Base-by-base conservation (phyloP, 2,329 filamentous ascomycete genomes). In the Botryosphaeria dothidea region DNA sequence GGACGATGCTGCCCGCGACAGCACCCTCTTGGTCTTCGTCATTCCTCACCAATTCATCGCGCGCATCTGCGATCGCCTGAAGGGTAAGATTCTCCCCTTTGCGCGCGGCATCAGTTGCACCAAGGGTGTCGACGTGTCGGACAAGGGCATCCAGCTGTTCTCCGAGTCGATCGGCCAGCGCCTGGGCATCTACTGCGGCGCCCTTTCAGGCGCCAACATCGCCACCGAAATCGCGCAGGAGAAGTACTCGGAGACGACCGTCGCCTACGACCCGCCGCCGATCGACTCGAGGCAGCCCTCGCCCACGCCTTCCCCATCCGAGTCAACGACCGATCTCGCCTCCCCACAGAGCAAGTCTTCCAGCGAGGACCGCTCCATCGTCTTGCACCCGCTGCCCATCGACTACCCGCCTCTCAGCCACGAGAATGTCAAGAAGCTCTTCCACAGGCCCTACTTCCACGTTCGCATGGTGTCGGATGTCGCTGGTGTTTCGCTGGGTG, bases 361-460 rank as follows among this genome's bases (percentile, higher is more conserved):
- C 15, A 46, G 62, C n/a, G 29, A 86, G 69, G 31, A 34, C 31
- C 89, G 93, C 78, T 89, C 85, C 71, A 90, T 89, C 15, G 88
- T 87, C 73, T 84, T 98, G 52, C 89, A 87, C 25, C 85, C 92
- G 6, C 80, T 97, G 27, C 95, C 95, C 0, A 79, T 84, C 41
- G 91, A 95, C 66, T 97, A 95, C 75, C 92, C 92, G 21, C 88
- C 93, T 0, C 86, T 99, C 49, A 92, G 95, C 76, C 94, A 98
- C 77, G 84, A 86, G 48, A 89, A 92, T 65, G 89, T 97, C 77
- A 90, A 91, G 77, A 87, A 87, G 19, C 88, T 99, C 41, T 99
- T 99, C 86, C 92, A 97, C 80, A 88, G 95, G 57, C 92, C 92
- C 0, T 99, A 99, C 82, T 99, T 99, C 85, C 94, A 98, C 78